Percentiles rank a stretch among this genome's conserved stretches.
phyloP scores from a whole-genome alignment of 352 stramenopile genomes.

The Thraustochytrium striatum region DNA sequence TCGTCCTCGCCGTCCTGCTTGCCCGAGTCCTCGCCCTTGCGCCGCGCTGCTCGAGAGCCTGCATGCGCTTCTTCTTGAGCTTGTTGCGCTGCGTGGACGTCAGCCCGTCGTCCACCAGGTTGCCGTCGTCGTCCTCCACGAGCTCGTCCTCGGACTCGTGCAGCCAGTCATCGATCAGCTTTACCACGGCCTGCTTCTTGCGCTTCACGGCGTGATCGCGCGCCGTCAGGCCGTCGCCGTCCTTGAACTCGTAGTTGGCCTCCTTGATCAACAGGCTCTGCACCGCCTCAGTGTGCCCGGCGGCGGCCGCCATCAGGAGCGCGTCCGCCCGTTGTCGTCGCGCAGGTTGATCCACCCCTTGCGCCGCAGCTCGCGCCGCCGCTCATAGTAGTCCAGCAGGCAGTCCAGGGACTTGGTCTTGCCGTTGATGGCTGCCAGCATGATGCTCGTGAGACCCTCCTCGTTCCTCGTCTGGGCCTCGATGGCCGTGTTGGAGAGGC shows the following conservation, averaged over 20 bases:
- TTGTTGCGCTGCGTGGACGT: constrained; percentile 51
- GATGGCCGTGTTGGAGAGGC: constrained; percentile 49
- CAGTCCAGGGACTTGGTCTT: constrained; percentile 47
- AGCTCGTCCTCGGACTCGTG: constrained; percentile 47
- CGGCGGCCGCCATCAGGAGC: constrained; percentile 44
- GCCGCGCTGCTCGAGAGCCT: constrained; percentile 36
- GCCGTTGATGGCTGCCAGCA: constrained; percentile 42
- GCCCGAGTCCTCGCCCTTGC: not conserved
- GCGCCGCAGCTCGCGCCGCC: constrained; percentile 32
- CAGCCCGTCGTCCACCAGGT: constrained; percentile 43
- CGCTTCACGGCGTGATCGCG: constrained; percentile 12
- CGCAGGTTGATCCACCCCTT: constrained; percentile 43
- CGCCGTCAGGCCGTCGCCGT: constrained; percentile 37
- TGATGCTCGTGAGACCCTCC: constrained; percentile 48
- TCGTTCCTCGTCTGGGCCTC: constrained; percentile 51
- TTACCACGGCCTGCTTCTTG: not conserved
- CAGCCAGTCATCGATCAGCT: constrained; percentile 46
- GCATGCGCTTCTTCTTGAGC: constrained; percentile 51
- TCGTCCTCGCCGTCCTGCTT: no score
- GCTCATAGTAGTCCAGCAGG: constrained; percentile 52
- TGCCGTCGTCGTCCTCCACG: constrained; percentile 40
- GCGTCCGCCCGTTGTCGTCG: constrained; percentile 48
- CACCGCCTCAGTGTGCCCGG: constrained; percentile 10
- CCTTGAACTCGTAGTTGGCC: constrained; percentile 36
- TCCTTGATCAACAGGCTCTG: constrained; percentile 41